Conservation (phyloP, 306 rosid genomes). For the Lotus japonicus region DNA sequence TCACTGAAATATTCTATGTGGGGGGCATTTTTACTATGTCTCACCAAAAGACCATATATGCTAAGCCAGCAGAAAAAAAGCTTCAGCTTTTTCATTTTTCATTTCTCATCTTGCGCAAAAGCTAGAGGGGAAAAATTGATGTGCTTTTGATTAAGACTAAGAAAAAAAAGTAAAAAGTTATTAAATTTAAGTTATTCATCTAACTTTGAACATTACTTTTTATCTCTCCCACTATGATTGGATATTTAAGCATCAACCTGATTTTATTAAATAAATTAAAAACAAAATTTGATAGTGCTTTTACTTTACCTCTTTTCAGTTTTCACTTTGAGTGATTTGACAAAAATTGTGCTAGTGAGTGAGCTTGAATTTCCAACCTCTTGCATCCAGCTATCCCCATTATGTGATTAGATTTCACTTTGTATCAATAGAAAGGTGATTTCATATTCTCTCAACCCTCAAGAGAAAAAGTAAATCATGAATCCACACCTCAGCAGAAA, state of each 20-base stretch:
- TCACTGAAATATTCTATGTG: slow-evolving; percentile 35
- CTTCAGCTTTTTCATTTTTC: slow-evolving; percentile 8
- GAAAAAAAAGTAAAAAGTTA: background rate
- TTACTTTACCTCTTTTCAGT: slow-evolving; percentile 19
- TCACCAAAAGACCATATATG: slow-evolving; percentile 60
- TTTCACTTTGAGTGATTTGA: background rate
- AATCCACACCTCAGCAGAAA: no score
- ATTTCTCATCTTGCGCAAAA: slow-evolving; percentile 24
- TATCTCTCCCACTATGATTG: background rate
- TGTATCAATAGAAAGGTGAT: no score
- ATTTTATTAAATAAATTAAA: background rate
- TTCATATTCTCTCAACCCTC: no score
- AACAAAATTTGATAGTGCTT: background rate
- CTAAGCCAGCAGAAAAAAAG: slow-evolving; percentile 35
- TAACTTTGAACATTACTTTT: background rate
- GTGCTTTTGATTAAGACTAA: background rate
- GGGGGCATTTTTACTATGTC: slow-evolving; percentile 26
- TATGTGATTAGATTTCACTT: no score
- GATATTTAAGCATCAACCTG: background rate
- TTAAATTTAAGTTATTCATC: background rate
- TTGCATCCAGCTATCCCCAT: no score
- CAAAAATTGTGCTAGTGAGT: no score
- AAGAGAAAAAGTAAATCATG: no score
- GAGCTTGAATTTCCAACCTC: no score
- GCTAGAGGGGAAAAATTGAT: background rate